Evolutionary conservation across 176 grass and related monocot genomes (phyloP).

Genomic region (Aegilops sharonensis): DNA sequence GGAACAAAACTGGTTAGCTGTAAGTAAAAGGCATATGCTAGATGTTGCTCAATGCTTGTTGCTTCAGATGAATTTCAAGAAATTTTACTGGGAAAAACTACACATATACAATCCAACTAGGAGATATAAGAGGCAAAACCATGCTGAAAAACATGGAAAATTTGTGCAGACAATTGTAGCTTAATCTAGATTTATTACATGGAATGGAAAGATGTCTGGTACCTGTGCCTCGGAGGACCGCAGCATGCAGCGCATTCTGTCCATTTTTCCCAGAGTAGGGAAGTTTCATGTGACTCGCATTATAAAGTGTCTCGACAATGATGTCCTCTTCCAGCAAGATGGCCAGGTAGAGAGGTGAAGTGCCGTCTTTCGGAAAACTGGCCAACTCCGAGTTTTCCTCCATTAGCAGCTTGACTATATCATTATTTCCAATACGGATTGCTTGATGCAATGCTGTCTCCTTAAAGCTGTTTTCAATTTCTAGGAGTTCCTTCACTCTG

Average conservation of each 20-base stretch:
- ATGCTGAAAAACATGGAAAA: not conserved
- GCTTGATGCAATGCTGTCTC: conserved; percentile 12
- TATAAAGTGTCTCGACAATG: not conserved
- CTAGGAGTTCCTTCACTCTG: not conserved
- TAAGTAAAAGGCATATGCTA: not conserved
- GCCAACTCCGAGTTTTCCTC: not conserved
- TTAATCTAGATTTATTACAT: not conserved
- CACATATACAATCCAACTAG: not conserved
- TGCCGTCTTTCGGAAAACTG: not conserved
- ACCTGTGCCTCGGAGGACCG: not conserved
- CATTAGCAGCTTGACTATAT: not conserved
- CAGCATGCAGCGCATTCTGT: conserved; percentile 13
- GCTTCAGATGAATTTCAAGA: not conserved
- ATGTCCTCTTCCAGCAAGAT: not conserved
- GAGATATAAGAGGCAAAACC: not conserved
- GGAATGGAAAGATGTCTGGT: not conserved
- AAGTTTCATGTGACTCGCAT: not conserved
- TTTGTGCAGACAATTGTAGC: not conserved
- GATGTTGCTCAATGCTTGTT: not conserved
- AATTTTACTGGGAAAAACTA: not conserved
- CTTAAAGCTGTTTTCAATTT: not conserved
- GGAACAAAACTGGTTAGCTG: not conserved
- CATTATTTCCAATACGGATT: not conserved
- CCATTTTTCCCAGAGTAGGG: not conserved
- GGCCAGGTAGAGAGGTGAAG: conserved; percentile 2